Base-by-base conservation (phyloP, 139 green algal genomes). In the Chlorella sp. region DNA sequence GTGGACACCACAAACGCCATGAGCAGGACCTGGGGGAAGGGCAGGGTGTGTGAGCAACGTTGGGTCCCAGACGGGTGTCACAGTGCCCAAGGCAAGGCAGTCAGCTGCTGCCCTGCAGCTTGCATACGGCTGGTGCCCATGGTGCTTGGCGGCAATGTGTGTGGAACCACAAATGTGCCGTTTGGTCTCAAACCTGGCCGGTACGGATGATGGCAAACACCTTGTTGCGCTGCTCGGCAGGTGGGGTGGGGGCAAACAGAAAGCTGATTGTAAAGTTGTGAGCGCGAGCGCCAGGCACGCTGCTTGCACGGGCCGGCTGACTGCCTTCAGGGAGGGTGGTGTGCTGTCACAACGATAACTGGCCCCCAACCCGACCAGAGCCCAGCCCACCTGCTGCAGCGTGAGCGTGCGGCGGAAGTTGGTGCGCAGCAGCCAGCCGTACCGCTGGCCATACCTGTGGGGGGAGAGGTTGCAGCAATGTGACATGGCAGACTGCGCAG, bases 1-100 rank as follows among this genome's bases (percentile, higher is more conserved):
- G 91, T 94, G 38, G 86, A 83, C 41, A 85, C 87, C 46, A 92
- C 84, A n/a, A 92, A 51, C 6, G 88, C 83, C 86, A 92, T 89
- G 36, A 93, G 48, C 41, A 85, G 68, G 20, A 91, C 84, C 84
- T 90, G 72, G n/a, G 26, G n/a, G 36, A 51, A 11, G 28, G 24
- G 24, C 69, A 76, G 11, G 13, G 24, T 1, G 34, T 32, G 69
- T 43, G 34, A 74, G 67, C 17, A 30, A 30, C 26, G 24, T 41
- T 8, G 67, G 24, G 0, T 20, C 17, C 34, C 0, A 30, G 67
- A 77, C 36, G n/a, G n/a, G 36, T 28, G 38, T 6, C n/a, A n/a
- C n/a, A n/a, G n/a, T n/a, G n/a, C n/a, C n/a, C n/a, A n/a, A n/a
- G n/a, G n/a, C n/a, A n/a, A n/a, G n/a, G n/a, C n/a, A n/a, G n/a